Percentiles rank a stretch among this genome's conserved stretches.
Conservation (phyloP, 225 moss, liverwort and hornwort genomes). For the Sphagnum contortum region DNA sequence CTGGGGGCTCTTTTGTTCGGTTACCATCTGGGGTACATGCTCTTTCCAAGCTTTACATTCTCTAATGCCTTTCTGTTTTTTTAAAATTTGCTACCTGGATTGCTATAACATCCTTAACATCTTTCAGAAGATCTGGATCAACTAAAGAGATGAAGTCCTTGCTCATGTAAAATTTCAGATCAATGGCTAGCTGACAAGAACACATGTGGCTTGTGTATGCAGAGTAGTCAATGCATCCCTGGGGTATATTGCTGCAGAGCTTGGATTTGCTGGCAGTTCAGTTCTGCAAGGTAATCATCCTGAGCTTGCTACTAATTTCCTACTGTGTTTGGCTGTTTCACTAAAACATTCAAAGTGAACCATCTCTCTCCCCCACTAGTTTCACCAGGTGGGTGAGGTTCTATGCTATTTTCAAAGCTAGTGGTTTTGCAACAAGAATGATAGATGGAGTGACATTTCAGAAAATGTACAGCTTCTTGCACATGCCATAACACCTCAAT, state of each 20-base stretch:
- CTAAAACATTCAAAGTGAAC: too few species aligned
- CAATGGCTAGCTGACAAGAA: too few species aligned
- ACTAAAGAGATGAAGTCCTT: not conserved
- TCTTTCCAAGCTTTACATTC: not conserved
- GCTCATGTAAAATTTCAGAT: too few species aligned
- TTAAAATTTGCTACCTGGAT: not conserved
- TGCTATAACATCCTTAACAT: not conserved
- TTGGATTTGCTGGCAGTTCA: constrained; percentile 27
- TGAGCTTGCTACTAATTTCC: too few species aligned
- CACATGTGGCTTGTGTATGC: constrained; percentile 3
- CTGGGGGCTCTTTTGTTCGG: constrained; percentile 41
- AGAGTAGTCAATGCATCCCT: constrained; percentile 45
- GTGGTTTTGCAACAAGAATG: too few species aligned
- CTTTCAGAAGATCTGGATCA: constrained; percentile 6
- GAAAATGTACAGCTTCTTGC: too few species aligned
- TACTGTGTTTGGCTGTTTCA: too few species aligned
- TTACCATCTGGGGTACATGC: constrained; percentile 41
- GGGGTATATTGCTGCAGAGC: constrained; percentile 30
- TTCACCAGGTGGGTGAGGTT: too few species aligned
- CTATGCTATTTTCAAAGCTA: too few species aligned
- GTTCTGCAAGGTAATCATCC: constrained; percentile 33
- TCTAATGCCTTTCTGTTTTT: not conserved
- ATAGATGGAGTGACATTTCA: too few species aligned
- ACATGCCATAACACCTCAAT: too few species aligned
- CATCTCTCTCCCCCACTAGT: too few species aligned